Evolutionary conservation across 169 alveolate species (phyloP), one percentile per base, ranked within the genome.

Genomic region (Plasmodium vivax): DNA sequence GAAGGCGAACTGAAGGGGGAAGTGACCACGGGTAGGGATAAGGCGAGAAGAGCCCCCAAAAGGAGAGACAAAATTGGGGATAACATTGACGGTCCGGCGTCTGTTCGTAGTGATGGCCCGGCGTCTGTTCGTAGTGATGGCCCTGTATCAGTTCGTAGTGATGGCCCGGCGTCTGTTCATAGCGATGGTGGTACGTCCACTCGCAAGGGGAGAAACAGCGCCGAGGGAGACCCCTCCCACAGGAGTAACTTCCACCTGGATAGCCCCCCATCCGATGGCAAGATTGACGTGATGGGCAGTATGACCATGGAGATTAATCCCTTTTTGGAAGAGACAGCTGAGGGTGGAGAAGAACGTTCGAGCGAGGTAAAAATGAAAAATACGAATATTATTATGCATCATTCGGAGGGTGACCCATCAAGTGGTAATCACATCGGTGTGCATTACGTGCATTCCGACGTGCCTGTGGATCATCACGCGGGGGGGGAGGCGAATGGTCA

Each of bases 261-360:
- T 3, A 80, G 30, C 30, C 34, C 14, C 38, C 12, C 12, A 82
- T 2, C 56, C 62, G 56, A 82, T 47, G 19, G 34, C 47, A 85
- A 74, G 7, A 85, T 85, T 32, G 85, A 85, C 56, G 43, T 30
- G 45, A 45, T 85, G 79, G 36, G 16, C 27, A 75, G 51, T 51
- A 54, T 30, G 41, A 16, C 79, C n/a, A 14, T 30, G 30, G 38
- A 68, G 54, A 73, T 47, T 41, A 56, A 27, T 72, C 41, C 27
- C 5, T 8, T 5, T 68, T 38, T 45, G 38, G 74, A 36, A 41
- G 27, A 84, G 27, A 9, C 41, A 30, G 71, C 7, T 6, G 43
- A 43, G 43, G 41, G 19, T 58, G n/a, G 43, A 32, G 90, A 56
- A n/a, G 34, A 82, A 54, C 27, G 7, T 84, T 84, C 45, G 19